These are phyloP conservation scores for Takakia lepidozioides DNA, from an alignment of 225 moss, liverwort and hornwort species.

Conservation along the genomic window DNA sequence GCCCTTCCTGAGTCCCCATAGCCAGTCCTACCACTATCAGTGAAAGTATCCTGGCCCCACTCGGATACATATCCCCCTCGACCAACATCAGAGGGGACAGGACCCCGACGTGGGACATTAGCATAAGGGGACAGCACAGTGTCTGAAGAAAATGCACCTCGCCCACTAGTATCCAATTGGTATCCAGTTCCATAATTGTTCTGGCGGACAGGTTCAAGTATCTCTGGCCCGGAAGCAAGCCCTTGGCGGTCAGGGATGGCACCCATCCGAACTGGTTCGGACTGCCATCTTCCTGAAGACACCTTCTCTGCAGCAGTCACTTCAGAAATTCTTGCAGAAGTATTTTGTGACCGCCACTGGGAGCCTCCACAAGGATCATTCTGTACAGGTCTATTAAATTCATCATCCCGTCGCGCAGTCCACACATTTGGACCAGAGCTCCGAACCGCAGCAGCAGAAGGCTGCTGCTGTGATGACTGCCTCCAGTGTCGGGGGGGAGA, in stretches of 20 bases:
- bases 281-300: constrained; percentile 70
- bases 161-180: no score
- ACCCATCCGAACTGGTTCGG: no score
- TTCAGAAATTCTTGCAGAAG: constrained; percentile 29
- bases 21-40: constrained; percentile 36
- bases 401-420: constrained; percentile 85
- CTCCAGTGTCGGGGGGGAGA: constrained; percentile 92
- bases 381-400: constrained; percentile 29
- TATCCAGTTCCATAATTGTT: no score
- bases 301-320: constrained; percentile 56
- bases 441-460: constrained; percentile 19
- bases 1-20: constrained; percentile 28
- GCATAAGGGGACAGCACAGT: no score
- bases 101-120: no score
- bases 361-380: constrained; percentile 32
- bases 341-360: constrained; percentile 70
- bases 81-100: constrained; percentile 21
- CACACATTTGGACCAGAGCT: constrained; percentile 67
- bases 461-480: constrained; percentile 51
- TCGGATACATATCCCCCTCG: constrained; percentile 28
- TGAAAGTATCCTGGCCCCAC: constrained; percentile 19
- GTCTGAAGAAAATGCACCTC: no score
- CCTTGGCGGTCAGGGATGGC: constrained; percentile 24
- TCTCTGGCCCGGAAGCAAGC: constrained; percentile 22
- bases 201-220: constrained; percentile 23